phyloP scores from a whole-genome alignment of 192 early-diverging fungal genomes.

The Linnemannia exigua region DNA sequence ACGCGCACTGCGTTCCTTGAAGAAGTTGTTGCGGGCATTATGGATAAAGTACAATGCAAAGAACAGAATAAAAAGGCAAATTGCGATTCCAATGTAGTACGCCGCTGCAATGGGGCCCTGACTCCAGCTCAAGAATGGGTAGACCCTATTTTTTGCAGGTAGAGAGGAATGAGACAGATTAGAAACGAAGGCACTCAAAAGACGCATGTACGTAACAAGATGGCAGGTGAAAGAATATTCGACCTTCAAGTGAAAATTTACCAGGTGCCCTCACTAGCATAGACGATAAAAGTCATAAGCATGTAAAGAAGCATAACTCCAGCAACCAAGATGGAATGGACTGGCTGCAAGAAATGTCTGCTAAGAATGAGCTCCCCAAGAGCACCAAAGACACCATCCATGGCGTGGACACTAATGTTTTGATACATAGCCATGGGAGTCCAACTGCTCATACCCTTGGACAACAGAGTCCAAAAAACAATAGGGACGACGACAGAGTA shows the following conservation, averaged over 20 bases:
- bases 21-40: conserved; percentile 36
- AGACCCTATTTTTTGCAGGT: conserved; percentile 21
- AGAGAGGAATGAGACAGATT: background rate
- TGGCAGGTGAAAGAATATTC: background rate
- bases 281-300: conserved; percentile 40
- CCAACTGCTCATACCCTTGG: background rate
- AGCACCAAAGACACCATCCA: conserved; percentile 47
- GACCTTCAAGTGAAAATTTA: background rate
- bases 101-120: conserved; percentile 33
- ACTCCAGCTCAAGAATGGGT: conserved; percentile 48
- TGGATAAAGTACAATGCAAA: conserved; percentile 34
- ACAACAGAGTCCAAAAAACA: conserved; percentile 52
- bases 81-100: conserved; percentile 38
- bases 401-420: conserved; percentile 43
- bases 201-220: background rate
- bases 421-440: conserved; percentile 20
- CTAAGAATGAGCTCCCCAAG: conserved; percentile 41
- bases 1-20: conserved; percentile 16
- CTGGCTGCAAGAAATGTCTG: conserved; percentile 45
- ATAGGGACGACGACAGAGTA: conserved; percentile 51
- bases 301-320: conserved; percentile 50
- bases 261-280: conserved; percentile 30
- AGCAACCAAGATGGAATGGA: conserved; percentile 40
- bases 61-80: conserved; percentile 34
- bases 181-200: background rate